Evolutionary conservation across 768 basidiomycete species (phyloP), one percentile per base, ranked within the genome.

Genomic region (Russula dissimulans): DNA sequence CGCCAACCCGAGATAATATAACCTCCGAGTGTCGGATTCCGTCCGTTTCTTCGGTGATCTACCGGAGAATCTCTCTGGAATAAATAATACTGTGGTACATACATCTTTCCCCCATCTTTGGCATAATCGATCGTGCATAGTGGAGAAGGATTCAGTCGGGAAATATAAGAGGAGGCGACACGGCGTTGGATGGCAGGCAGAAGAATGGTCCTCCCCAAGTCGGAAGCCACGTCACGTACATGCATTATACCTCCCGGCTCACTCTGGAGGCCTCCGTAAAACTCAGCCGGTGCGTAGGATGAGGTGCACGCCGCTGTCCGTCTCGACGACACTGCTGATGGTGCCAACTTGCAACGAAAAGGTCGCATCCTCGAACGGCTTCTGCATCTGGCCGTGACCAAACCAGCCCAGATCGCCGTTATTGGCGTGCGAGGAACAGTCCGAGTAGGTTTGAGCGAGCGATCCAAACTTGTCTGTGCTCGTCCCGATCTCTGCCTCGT

Each of bases 251-350:
- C 22, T 26, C 22, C 22, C 22, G 1, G 22, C 22, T 2, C 22
- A 26, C 22, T 26, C 1, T 26, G 22, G 22, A 26, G 22, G 22
- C 22, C 22, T 26, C 22, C 32, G 39, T 46, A 59, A 15, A 14
- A 14, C 1, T 82, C 74, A 91, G 17, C 76, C 91, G 54, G 91
- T 94, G 68, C 97, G 81, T 73, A 95, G 75, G 68, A 99, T 89
- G 66, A 98, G 68, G 72, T 99, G 97, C 22, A 97, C 92, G 18
- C 97, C 97, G 66, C 92, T 95, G 66, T 98, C 95, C 48, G 95
- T 89, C 67, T 81, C 83, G 69, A 97, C 82, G 48, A 93, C 75
- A 32, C 83, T 86, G 71, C 89, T 91, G 69, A 94, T 85, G 73
- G 89, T 73, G 8, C 85, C 89, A 22, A 87, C 80, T 50, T 83